phyloP scores from a whole-genome alignment of 225 moss, liverwort and hornwort genomes.

The Polytrichum formosum region DNA sequence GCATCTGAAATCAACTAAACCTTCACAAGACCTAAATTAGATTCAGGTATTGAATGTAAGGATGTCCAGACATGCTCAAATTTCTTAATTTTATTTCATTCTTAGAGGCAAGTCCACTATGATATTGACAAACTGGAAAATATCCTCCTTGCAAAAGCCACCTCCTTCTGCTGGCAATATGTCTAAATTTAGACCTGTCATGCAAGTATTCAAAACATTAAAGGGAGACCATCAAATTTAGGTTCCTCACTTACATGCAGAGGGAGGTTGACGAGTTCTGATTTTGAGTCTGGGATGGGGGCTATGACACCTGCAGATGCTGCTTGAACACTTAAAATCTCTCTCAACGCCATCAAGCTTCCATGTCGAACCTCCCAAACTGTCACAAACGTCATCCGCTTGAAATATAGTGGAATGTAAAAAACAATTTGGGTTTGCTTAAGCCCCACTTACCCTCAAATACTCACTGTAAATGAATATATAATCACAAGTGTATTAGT shows the following conservation, averaged over 20 bases:
- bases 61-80: not conserved
- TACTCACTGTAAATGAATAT: too few species aligned
- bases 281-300: slow-evolving; percentile 30
- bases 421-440: too few species aligned
- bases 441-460: too few species aligned
- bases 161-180: slow-evolving; percentile 64
- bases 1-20: slow-evolving; percentile 18
- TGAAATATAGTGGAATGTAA: too few species aligned
- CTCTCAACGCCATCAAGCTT: slow-evolving; percentile 90
- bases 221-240: slow-evolving; percentile 16
- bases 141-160: slow-evolving; percentile 37
- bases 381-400: slow-evolving; percentile 16
- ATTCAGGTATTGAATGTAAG: slow-evolving; percentile 40
- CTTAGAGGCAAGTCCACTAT: slow-evolving; percentile 37
- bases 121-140: slow-evolving; percentile 23
- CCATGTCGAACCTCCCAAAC: slow-evolving; percentile 96
- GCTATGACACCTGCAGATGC: slow-evolving; percentile 79
- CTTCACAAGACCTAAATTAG: slow-evolving; percentile 46
- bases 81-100: slow-evolving; percentile 4
- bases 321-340: slow-evolving; percentile 85
- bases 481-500: too few species aligned
- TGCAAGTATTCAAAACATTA: slow-evolving; percentile 52
- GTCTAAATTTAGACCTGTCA: slow-evolving; percentile 76
- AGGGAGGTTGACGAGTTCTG: slow-evolving; percentile 17
- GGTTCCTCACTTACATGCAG: slow-evolving; percentile 13